Percentiles rank a stretch among this genome's conserved stretches.
Evolutionary conservation across 2,329 filamentous ascomycete genomes (phyloP).

Genomic region (Sporothrix luriei): DNA sequence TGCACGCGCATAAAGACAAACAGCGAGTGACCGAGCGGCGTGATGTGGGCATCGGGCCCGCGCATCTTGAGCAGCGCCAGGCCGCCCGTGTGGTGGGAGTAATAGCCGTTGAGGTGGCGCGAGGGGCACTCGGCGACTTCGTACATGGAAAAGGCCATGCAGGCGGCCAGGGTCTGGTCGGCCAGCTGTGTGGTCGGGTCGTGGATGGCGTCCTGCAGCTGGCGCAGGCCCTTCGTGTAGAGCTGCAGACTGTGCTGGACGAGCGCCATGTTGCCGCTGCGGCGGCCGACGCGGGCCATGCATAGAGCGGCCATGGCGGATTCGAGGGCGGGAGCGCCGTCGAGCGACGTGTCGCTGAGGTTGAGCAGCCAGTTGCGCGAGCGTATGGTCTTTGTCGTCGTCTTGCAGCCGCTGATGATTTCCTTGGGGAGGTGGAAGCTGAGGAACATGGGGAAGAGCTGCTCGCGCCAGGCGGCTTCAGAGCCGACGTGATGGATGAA

Average conservation of each 20-base stretch:
- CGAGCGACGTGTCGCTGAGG: slow-evolving; percentile 28
- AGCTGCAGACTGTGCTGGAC: slow-evolving; percentile 34
- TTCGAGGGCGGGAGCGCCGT: slow-evolving; percentile 31
- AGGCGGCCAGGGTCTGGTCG: slow-evolving; percentile 37
- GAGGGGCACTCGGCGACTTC: slow-evolving; percentile 38
- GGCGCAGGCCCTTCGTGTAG: slow-evolving; percentile 33
- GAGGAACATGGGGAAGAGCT: slow-evolving; percentile 35
- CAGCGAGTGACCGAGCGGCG: slow-evolving; percentile 35
- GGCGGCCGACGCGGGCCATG: slow-evolving; percentile 35
- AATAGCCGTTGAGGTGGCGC: slow-evolving; percentile 31
- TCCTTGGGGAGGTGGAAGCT: slow-evolving; percentile 32
- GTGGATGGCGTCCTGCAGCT: slow-evolving; percentile 34
- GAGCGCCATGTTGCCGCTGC: slow-evolving; percentile 26
- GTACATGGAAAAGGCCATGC: slow-evolving; percentile 36
- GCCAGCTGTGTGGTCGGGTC: slow-evolving; percentile 22
- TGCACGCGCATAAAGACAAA: slow-evolving; percentile 36
- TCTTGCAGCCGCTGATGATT: slow-evolving; percentile 16
- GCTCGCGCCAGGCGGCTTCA: slow-evolving; percentile 33
- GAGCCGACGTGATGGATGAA: slow-evolving; percentile 15
- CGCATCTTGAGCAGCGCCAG: slow-evolving; percentile 36
- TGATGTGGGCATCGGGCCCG: slow-evolving; percentile 34
- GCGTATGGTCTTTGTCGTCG: not conserved
- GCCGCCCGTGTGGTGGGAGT: slow-evolving; percentile 36
- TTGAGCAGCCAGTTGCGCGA: slow-evolving; percentile 36
- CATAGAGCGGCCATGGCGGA: slow-evolving; percentile 31